These are phyloP conservation scores for Rubroboletus satanas DNA, from an alignment of 768 basidiomycete genomes.

Conservation along the genomic window DNA sequence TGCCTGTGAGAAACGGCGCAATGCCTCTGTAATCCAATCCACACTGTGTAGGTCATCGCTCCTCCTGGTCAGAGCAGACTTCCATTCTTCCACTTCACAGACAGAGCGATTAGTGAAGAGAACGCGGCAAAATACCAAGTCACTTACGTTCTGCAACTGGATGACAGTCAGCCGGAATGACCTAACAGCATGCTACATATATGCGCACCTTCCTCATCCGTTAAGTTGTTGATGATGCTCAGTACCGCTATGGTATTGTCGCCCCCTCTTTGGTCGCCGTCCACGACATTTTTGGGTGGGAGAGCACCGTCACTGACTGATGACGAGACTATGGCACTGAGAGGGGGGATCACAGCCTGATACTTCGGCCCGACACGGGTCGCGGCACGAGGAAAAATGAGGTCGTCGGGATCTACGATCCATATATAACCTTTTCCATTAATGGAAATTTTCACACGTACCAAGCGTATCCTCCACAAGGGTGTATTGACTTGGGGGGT, in stretches of 20 bases:
- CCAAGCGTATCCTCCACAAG: conserved; percentile 89
- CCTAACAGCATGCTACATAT: conserved; percentile 13
- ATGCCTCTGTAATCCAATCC: conserved; percentile 80
- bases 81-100: conserved; percentile 62
- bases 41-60: conserved; percentile 53
- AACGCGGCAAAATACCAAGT: neutral
- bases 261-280: conserved; percentile 57
- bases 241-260: conserved; percentile 73
- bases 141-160: conserved; percentile 57
- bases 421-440: conserved; percentile 25
- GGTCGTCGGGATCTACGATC: conserved; percentile 84
- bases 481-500: conserved; percentile 67
- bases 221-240: conserved; percentile 60
- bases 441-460: conserved; percentile 34
- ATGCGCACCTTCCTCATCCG: conserved; percentile 62
- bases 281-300: conserved; percentile 5
- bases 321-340: conserved; percentile 35
- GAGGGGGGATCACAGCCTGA: conserved; percentile 58
- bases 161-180: conserved; percentile 21
- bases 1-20: conserved; percentile 69
- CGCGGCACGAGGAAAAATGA: conserved; percentile 91
- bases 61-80: conserved; percentile 51
- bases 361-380: conserved; percentile 88
- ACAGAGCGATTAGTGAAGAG: conserved; percentile 2
- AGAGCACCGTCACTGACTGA: conserved; percentile 22